Base-by-base conservation (phyloP, 768 basidiomycete genomes). In the Boletus subcaerulescens region DNA sequence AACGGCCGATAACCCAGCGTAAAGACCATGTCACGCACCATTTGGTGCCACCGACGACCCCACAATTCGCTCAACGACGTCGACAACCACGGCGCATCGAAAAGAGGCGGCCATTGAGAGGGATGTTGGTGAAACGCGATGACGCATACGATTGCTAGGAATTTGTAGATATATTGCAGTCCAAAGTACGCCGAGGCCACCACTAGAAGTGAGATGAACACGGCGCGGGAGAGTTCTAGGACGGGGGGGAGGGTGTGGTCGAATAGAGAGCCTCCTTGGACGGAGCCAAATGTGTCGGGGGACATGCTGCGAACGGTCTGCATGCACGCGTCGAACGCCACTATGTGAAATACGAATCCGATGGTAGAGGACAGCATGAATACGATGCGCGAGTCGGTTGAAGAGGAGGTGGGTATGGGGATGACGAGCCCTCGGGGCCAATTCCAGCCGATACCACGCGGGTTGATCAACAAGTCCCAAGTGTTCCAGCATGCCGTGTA, bases 31-130 rank as follows among this genome's bases (percentile, higher is more conserved):
- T 82, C 76, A 4, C 86, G 77, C 65, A 87, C 82, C 15, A 83
- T 53, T 54, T 87, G 85, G 61, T 89, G 87, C 87, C 86, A 89
- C 26, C 82, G 73, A 45, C 58, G 66, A 0, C 78, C 73, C 87
- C 87, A 89, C 48, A 85, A 80, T 6, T 86, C 79, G 42, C 73
- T 71, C 45, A 89, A 62, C 11, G 84, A 86, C 3, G 80, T 80
- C 10, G 82, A 66, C 18, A 63, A 46, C 79, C 80, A 88, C 3
- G 86, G 87, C 10, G 70, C 40, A 48, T 79, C 67, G 67, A 87
- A 87, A 4, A 82, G 52, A 0, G 83, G 86, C 0, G 86, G 87
- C 83, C 85, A 87, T 48, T 82, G 74, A 1, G 71, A 70, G 0
- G 78, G 77, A 33, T 70, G 60, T 59, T 85, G 82, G 4, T 65